Conservation (phyloP, 164 flowering plant species). For the Kingdonia uniflora region DNA sequence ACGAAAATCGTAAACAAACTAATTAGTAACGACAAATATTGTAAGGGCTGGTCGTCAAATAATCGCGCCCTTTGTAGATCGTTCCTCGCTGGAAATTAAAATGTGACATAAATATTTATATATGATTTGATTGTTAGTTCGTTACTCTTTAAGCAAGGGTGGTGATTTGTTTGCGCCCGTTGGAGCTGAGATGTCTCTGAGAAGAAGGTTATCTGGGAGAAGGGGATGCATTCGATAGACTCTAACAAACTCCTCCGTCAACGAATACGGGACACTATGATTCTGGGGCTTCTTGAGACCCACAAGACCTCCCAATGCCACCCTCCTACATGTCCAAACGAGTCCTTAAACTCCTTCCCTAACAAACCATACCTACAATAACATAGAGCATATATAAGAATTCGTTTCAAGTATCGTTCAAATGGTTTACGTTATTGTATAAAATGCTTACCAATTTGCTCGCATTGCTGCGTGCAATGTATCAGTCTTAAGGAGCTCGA, state of each 20-base stretch:
- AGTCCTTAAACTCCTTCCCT: slow-evolving; percentile 37
- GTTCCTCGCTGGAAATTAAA: too few species aligned
- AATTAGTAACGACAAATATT: neutral
- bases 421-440: too few species aligned
- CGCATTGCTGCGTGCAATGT: slow-evolving; percentile 29
- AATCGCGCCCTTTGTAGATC: too few species aligned
- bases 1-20: slow-evolving; percentile 11
- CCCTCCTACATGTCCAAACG: slow-evolving; percentile 24
- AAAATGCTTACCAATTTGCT: slow-evolving; percentile 24
- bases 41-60: too few species aligned
- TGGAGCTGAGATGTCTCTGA: slow-evolving; percentile 20
- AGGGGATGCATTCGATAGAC: slow-evolving; percentile 70
- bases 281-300: slow-evolving; percentile 22
- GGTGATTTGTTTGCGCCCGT: slow-evolving; percentile 27
- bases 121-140: too few species aligned
- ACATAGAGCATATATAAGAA: too few species aligned
- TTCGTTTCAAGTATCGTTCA: too few species aligned
- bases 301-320: slow-evolving; percentile 24
- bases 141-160: slow-evolving; percentile 19
- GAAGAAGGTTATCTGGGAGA: slow-evolving; percentile 37
- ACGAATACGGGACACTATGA: slow-evolving; percentile 56
- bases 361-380: slow-evolving; percentile 37
- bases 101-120: too few species aligned
- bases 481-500: slow-evolving; percentile 39
- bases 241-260: slow-evolving; percentile 56